A percentile compares a stretch with the other conserved stretches of the same genome.
Evolutionary conservation across 1,139 yeast genomes (phyloP).

Genomic region (Maudiozyma humilis): DNA sequence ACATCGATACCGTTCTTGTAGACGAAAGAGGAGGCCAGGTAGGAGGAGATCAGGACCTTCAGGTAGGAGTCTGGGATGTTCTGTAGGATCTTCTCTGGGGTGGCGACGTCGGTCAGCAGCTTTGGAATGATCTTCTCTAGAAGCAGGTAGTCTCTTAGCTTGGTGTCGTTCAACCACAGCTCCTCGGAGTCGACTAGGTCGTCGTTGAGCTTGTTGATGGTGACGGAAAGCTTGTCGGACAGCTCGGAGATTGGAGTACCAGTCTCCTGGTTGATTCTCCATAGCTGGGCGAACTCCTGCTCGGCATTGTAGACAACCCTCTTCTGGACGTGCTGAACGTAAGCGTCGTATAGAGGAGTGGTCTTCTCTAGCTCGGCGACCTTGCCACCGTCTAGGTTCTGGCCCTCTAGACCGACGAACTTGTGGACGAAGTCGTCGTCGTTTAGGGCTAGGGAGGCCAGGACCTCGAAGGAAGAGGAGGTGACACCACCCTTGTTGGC

Average conservation of each 20-base stretch:
- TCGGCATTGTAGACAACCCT: constrained; percentile 72
- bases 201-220: constrained; percentile 84
- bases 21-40: constrained; percentile 81
- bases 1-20: constrained; percentile 72
- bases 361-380: not conserved
- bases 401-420: constrained; percentile 34
- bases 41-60: constrained; percentile 85
- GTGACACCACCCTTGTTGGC: constrained; percentile 99
- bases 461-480: constrained; percentile 88
- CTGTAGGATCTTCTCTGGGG: constrained; percentile 60
- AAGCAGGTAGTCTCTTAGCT: constrained; percentile 70
- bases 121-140: constrained; percentile 67
- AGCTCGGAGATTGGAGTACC: constrained; percentile 66
- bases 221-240: constrained; percentile 76
- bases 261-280: constrained; percentile 67
- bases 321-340: constrained; percentile 75
- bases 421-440: constrained; percentile 70
- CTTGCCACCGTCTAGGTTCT: constrained; percentile 13
- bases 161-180: constrained; percentile 74
- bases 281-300: constrained; percentile 76
- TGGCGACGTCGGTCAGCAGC: constrained; percentile 60
- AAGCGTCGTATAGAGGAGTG: constrained; percentile 70
- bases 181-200: constrained; percentile 76
- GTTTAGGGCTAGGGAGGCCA: constrained; percentile 86
- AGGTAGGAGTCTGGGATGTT: constrained; percentile 86